Evolutionary conservation across 306 rosid genomes (phyloP).

Genomic region (Medicago truncatula): DNA sequence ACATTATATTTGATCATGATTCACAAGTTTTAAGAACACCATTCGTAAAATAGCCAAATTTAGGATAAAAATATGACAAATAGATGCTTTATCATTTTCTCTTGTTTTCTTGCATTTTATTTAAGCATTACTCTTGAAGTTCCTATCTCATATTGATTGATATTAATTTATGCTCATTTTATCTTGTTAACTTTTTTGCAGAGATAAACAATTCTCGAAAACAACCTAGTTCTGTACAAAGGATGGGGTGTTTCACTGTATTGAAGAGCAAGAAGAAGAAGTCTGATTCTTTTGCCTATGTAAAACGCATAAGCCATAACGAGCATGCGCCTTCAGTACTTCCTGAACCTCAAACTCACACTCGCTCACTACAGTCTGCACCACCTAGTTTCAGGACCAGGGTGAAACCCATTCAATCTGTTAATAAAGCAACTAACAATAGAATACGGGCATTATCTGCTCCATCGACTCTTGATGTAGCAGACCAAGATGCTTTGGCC

Average conservation of each 20-base stretch:
- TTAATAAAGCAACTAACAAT: constrained; percentile 50
- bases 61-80: neutral
- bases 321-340: constrained; percentile 69
- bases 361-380: constrained; percentile 87
- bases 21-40: neutral
- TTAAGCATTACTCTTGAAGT: constrained; percentile 3
- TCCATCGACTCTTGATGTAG: constrained; percentile 90
- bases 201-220: constrained; percentile 43
- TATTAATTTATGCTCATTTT: constrained; percentile 30
- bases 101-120: constrained; percentile 6
- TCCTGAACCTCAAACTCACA: constrained; percentile 76
- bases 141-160: constrained; percentile 3
- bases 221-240: constrained; percentile 43
- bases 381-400: constrained; percentile 97
- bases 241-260: constrained; percentile 91
- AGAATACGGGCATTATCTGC: constrained; percentile 86
- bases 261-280: constrained; percentile 89
- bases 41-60: neutral
- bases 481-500: constrained; percentile 77
- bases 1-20: constrained; percentile 6
- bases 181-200: constrained; percentile 44
- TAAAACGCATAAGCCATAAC: constrained; percentile 56
- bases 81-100: constrained; percentile 11
- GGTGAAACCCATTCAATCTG: constrained; percentile 80
- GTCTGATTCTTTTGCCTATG: constrained; percentile 54